A percentile compares a stretch with the other conserved stretches of the same genome.
These are phyloP conservation scores for Spiraea crenata DNA, from an alignment of 331 rosid species.

Conservation along the genomic window DNA sequence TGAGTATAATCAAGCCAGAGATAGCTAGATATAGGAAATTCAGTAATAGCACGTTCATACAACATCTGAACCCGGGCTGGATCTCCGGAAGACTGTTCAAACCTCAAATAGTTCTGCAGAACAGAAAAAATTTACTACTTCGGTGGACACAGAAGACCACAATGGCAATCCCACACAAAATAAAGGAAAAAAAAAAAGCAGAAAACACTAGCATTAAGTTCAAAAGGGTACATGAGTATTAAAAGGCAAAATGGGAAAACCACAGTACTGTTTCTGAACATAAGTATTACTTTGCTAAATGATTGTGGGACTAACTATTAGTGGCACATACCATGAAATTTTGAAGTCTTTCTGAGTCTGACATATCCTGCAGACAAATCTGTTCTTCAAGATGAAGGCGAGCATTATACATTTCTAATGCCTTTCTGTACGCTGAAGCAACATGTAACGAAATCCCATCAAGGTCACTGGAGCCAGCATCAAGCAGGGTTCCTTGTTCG, in stretches of 20 bases:
- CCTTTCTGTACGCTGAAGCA: conserved; percentile 65
- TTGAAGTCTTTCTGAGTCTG: conserved; percentile 69
- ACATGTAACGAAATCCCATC: conserved; percentile 57
- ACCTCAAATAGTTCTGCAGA: conserved; percentile 75
- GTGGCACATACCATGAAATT: conserved; percentile 53
- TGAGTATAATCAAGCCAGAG: conserved; percentile 87
- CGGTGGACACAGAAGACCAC: neutral
- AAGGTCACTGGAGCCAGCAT: conserved; percentile 36
- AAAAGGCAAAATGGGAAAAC: neutral
- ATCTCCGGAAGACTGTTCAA: conserved; percentile 73
- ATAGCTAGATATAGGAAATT: conserved; percentile 71
- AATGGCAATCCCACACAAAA: neutral
- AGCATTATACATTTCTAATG: conserved; percentile 69
- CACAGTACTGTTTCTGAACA: neutral
- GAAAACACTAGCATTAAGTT: neutral
- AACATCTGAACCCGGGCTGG: conserved; percentile 78
- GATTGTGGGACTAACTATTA: neutral
- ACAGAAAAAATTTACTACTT: conserved; percentile 8
- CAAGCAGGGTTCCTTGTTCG: conserved; percentile 51
- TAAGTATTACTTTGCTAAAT: neutral
- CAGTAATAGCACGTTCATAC: conserved; percentile 79
- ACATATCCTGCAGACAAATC: conserved; percentile 47
- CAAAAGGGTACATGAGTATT: conserved; percentile 1
- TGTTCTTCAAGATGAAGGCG: conserved; percentile 66
- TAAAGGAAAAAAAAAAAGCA: neutral